Evolutionary conservation across 2,329 filamentous ascomycete species (phyloP).

Genomic region (Leptoxyphium fumago): DNA sequence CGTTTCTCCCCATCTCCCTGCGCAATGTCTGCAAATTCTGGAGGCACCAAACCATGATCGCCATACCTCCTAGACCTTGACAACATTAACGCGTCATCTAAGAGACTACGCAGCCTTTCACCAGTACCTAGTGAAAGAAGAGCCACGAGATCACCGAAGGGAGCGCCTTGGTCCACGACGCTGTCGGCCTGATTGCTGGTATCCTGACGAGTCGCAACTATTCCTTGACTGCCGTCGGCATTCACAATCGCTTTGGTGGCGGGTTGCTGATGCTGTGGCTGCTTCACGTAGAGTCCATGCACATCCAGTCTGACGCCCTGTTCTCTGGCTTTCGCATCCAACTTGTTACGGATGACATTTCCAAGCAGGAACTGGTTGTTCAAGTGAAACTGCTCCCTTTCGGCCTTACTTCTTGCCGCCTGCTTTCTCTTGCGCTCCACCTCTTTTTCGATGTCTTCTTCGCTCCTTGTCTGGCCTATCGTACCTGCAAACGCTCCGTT

Average conservation of each 20-base stretch:
- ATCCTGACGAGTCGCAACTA: constrained; percentile 6
- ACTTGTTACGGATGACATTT: constrained; percentile 39
- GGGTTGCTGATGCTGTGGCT: constrained; percentile 5
- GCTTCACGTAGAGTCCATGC: constrained; percentile 34
- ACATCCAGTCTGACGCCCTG: constrained; percentile 45
- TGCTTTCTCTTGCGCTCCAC: constrained; percentile 51
- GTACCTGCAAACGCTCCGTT: constrained; percentile 30
- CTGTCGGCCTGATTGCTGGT: constrained; percentile 7
- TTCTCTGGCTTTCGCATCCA: constrained; percentile 43
- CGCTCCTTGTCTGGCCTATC: constrained; percentile 38
- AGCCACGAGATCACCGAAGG: constrained; percentile 67
- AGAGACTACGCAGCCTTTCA: constrained; percentile 57
- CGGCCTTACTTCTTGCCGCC: constrained; percentile 47
- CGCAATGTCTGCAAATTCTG: constrained; percentile 62
- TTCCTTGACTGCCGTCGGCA: constrained; percentile 13
- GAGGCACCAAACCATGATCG: constrained; percentile 64
- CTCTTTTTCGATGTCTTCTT: constrained; percentile 50
- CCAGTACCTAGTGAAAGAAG: constrained; percentile 72
- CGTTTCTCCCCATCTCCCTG: constrained; percentile 30
- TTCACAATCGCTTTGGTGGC: constrained; percentile 15
- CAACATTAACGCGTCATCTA: constrained; percentile 63
- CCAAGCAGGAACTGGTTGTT: constrained; percentile 59
- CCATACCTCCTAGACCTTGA: constrained; percentile 59
- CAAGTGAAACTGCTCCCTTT: constrained; percentile 52
- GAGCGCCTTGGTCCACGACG: constrained; percentile 55